Percentiles rank a stretch among this genome's conserved stretches.
Evolutionary conservation across 164 flowering plant species (phyloP).

Genomic region (Platanus orientalis): DNA sequence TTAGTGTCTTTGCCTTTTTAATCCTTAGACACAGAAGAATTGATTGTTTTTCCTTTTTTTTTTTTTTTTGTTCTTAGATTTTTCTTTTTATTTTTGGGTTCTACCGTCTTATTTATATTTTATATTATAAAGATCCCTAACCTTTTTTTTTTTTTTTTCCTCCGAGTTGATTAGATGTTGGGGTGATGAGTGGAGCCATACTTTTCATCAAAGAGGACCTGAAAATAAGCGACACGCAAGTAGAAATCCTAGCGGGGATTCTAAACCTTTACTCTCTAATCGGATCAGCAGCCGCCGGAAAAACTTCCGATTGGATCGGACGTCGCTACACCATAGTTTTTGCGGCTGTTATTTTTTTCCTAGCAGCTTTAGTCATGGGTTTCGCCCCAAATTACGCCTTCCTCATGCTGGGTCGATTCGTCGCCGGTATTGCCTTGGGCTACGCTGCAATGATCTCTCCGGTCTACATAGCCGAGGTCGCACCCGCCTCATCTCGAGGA

Average conservation of each 20-base stretch:
- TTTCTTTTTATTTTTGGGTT: no score
- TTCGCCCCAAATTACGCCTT: conserved; percentile 15
- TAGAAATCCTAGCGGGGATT: conserved; percentile 11
- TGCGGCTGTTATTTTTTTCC: conserved; percentile 11
- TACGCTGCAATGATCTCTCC: conserved; percentile 18
- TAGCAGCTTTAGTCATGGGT: conserved; percentile 17
- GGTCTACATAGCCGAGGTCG: conserved; percentile 21
- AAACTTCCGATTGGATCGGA: conserved; percentile 22
- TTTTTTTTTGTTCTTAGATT: not conserved
- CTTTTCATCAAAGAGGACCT: conserved; percentile 14
- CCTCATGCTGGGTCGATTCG: conserved; percentile 19
- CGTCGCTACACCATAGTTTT: conserved; percentile 19
- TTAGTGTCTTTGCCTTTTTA: not conserved
- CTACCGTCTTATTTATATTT: no score
- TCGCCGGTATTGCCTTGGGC: conserved; percentile 21
- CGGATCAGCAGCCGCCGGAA: conserved; percentile 12
- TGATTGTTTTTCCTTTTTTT: not conserved
- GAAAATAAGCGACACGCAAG: conserved; percentile 8
- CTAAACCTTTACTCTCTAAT: conserved; percentile 14
- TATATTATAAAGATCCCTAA: not conserved
- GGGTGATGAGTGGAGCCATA: conserved; percentile 23
- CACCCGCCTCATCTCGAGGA: conserved; percentile 19
- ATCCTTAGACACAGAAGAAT: not conserved
- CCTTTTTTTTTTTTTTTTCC: not conserved
- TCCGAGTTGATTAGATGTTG: not conserved